Base-by-base conservation (phyloP, 129 eudicot genomes). In the Gnaphalium uliginosum region DNA sequence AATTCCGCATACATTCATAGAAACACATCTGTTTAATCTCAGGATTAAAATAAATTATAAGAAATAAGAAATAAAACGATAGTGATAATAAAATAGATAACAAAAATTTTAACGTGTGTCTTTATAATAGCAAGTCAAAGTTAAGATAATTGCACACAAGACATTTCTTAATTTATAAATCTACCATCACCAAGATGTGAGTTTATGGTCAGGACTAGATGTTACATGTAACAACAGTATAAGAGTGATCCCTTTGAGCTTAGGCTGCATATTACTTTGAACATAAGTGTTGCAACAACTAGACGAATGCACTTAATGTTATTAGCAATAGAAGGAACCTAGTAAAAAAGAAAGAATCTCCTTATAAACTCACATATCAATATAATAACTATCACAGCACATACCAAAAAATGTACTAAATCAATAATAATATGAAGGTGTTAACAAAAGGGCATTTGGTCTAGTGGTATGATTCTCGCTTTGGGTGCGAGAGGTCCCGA, bases 391-490 rank as follows among this genome's bases (percentile, higher is more conserved):
- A 57, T 56, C 66, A 72, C n/a, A n/a, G n/a, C n/a, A n/a, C 23
- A 25, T 35, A 24, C 33, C 67, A 6, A 26, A 58, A 32, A 58
- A 58, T 14, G 68, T 14, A 25, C 61, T 6, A 56, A 56, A 13
- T 35, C 13, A 14, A 14, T 14, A 54, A 33, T 15, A 66, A 13
- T 13, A 61, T 32, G 32, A 2, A 33, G 59, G 15, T 18, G n/a
- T 0, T 13, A 43, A 21, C 60, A 72, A 60, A 7, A n/a, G 88
- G 90, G 86, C 82, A 86, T 78, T 83, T 86, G 88, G 86, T 87
- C 91, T 87, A 87, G 92, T 87, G 89, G 87, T 84, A 87, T 87
- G 88, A 81, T 83, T 83, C 89, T 86, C 85, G 86, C 89, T 86
- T 86, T 67, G 87, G 89, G 89, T 82, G 89, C 85, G 85, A 86